phyloP scores from a whole-genome alignment of 441 rosid genomes.

The Gossypium gossypioides region DNA sequence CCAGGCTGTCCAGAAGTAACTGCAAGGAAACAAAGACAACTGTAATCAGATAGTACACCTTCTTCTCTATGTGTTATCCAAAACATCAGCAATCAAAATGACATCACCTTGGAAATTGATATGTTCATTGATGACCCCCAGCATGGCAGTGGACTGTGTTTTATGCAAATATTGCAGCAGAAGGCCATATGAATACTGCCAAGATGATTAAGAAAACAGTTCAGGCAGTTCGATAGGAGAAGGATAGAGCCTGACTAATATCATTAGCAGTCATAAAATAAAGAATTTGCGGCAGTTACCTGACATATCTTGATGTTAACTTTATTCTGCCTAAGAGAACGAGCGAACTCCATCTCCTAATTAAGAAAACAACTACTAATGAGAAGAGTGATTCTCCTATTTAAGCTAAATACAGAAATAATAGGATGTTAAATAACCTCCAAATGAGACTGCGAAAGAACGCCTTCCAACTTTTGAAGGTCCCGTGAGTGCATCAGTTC shows the following conservation, averaged over 20 bases:
- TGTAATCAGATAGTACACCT: background rate
- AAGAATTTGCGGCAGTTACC: constrained; percentile 32
- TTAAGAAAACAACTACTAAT: constrained; percentile 3
- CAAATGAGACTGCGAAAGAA: constrained; percentile 80
- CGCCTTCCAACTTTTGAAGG: constrained; percentile 89
- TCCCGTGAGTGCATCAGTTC: constrained; percentile 76
- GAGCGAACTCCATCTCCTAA: constrained; percentile 97
- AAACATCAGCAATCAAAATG: background rate
- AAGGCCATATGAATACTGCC: constrained; percentile 85
- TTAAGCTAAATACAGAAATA: background rate
- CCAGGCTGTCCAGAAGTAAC: constrained; percentile 85
- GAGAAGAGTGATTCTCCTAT: background rate
- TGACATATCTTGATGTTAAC: constrained; percentile 82
- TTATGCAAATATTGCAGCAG: constrained; percentile 84
- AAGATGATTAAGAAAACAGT: constrained; percentile 15
- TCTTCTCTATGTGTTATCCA: background rate
- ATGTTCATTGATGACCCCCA: constrained; percentile 79
- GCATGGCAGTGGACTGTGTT: constrained; percentile 68
- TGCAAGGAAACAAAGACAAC: constrained; percentile 28
- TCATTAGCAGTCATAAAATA: background rate
- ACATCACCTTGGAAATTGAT: constrained; percentile 76
- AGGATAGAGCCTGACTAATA: background rate
- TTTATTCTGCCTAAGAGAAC: constrained; percentile 75
- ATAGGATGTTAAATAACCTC: constrained; percentile 41
- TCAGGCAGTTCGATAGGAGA: constrained; percentile 20